phyloP scores from a whole-genome alignment of 441 rosid species.

The Croton laevigatus region DNA sequence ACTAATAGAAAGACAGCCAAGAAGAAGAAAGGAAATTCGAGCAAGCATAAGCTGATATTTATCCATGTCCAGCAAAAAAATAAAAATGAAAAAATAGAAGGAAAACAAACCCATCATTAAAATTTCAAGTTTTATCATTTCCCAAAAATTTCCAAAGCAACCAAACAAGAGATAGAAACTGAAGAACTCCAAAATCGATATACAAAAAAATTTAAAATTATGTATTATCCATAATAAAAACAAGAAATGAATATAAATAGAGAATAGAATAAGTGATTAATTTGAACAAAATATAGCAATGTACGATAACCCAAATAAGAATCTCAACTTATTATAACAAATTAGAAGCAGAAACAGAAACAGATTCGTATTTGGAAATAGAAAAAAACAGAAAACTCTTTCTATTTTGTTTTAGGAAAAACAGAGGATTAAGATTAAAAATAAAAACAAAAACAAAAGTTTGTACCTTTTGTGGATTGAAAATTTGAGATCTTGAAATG shows the following conservation, averaged over 20 bases:
- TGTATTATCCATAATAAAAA: constrained; percentile 10
- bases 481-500: constrained; percentile 47
- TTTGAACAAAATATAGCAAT: constrained; percentile 17
- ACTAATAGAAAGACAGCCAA: neutral
- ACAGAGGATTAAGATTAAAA: neutral
- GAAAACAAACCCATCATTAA: constrained; percentile 12
- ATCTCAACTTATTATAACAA: constrained; percentile 3
- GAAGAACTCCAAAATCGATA: constrained; percentile 1
- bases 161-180: constrained; percentile 8
- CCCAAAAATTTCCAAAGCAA: constrained; percentile 16
- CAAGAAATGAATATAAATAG: neutral
- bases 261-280: neutral
- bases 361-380: constrained; percentile 21
- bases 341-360: constrained; percentile 13
- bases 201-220: neutral
- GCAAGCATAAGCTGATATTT: neutral
- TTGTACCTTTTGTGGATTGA: constrained; percentile 24
- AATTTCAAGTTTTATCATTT: neutral
- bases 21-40: neutral
- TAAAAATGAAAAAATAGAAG: neutral
- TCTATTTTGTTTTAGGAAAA: neutral
- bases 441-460: neutral
- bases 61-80: neutral
- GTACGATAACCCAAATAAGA: constrained; percentile 16
- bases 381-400: neutral